Evolutionary conservation across 768 basidiomycete genomes (phyloP), one percentile per base, ranked within the genome.

Genomic region (Lactifluus rugatus): DNA sequence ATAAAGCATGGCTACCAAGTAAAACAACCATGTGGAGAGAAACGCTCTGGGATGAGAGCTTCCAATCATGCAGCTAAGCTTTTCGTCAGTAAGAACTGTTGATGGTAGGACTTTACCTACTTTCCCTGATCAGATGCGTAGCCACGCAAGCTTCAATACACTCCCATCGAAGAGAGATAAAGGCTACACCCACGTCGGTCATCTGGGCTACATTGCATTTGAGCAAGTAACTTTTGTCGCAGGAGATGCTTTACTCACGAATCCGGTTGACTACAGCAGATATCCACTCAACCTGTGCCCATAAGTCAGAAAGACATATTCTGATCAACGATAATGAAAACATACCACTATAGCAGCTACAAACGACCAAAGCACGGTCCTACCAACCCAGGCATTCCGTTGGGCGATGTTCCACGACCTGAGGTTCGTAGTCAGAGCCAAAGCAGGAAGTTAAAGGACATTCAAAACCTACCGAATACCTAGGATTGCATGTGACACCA

Each of bases 401-500:
- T 17, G 14, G 3, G 37, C 17, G 17, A 39, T 17, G 37, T 17
- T 39, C 10, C 11, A 39, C 37, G 37, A 21, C 9, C 42, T 19
- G 10, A 16, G 5, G 17, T 39, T 39, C 16, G 37, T 39, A 13
- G 17, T 39, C 37, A 39, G 17, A 0, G 5, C 3, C 37, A 17
- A 3, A 11, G 37, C 16, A 16, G 16, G 37, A 16, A 16, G 37
- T 39, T 39, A 39, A 14, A 37, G 37, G 37, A 37, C 37, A 16
- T 5, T 16, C 37, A 17, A 39, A 17, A 39, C 37, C 37, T 39
- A 39, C 37, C 84, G 76, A 46, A 83, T 67, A 7, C 79, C 84
- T 39, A 87, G 66, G 56, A 87, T 85, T 7, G 76, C 70, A 65
- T 87, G 84, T 5, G 84, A 85, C 45, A 83, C 71, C 78, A 82